phyloP scores from a whole-genome alignment of 257 asterid genomes.

The Asclepias syriaca region DNA sequence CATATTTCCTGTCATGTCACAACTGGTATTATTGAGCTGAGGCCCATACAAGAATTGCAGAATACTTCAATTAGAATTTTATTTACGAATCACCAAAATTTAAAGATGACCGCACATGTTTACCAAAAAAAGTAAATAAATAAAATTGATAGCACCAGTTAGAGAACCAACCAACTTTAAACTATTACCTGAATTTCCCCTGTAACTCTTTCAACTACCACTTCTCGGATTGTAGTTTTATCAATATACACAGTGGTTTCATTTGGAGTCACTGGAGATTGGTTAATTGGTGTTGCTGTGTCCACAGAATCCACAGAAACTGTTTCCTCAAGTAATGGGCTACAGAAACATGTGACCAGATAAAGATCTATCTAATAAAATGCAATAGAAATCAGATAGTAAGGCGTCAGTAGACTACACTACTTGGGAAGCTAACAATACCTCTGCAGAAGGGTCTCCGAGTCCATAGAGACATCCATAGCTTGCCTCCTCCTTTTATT shows the following conservation, averaged over 20 bases:
- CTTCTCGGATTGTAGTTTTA: conserved; percentile 63
- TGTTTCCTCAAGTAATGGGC: conserved; percentile 27
- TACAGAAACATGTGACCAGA: conserved; percentile 24
- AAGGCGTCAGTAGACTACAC: neutral
- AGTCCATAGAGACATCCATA: conserved; percentile 26
- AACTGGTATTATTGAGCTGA: neutral
- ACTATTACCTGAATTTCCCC: conserved; percentile 42
- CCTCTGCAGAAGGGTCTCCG: conserved; percentile 40
- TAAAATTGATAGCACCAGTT: neutral
- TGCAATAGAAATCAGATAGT: neutral
- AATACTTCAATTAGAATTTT: neutral
- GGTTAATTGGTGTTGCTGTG: conserved; percentile 21
- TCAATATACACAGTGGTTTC: conserved; percentile 65
- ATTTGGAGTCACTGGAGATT: conserved; percentile 31
- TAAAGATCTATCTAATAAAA: neutral
- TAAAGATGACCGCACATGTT: neutral
- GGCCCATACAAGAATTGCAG: too few relatives aligned
- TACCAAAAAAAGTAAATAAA: too few relatives aligned
- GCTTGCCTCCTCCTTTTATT: conserved; percentile 62
- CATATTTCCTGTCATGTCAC: neutral
- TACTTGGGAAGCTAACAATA: conserved; percentile 15
- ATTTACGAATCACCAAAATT: neutral
- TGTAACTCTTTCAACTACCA: conserved; percentile 38
- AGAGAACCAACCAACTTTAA: neutral
- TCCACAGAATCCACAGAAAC: conserved; percentile 31